A percentile compares a stretch with the other conserved stretches of the same genome.
Evolutionary conservation across 1,284 basidiomycete species (phyloP).

Genomic region (Cutaneotrichosporon dermatis): DNA sequence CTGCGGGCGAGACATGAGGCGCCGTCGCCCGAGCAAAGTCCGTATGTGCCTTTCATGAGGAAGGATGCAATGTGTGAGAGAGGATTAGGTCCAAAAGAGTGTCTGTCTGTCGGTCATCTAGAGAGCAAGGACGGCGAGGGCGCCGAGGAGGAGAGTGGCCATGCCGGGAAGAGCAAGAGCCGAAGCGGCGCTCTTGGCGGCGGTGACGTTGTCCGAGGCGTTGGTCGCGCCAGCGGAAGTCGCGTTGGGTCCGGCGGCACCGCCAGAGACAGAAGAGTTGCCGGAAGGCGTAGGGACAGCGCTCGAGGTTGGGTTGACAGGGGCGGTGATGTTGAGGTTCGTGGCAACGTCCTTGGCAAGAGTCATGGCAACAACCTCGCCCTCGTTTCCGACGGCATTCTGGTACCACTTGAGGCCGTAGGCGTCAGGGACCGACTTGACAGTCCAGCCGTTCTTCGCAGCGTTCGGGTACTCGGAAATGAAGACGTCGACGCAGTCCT

Average conservation of each 20-base stretch:
- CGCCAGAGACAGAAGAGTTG: background rate
- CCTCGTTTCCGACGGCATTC: constrained; percentile 34
- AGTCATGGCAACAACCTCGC: constrained; percentile 5
- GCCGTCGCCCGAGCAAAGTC: background rate
- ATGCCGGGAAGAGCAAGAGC: constrained; percentile 2
- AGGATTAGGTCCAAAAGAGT: background rate
- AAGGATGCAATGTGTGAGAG: background rate
- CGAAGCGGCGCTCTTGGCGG: constrained; percentile 4
- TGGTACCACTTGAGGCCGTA: constrained; percentile 40
- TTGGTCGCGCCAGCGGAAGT: background rate
- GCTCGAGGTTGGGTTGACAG: background rate
- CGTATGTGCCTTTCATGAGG: too few species aligned
- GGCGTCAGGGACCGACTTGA: constrained; percentile 40
- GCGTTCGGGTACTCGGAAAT: constrained; percentile 31
- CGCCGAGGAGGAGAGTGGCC: constrained; percentile 2
- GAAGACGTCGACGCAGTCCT: constrained; percentile 37
- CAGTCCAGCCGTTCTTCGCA: constrained; percentile 36
- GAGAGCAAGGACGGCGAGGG: constrained; percentile 7
- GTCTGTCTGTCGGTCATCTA: constrained; percentile 1
- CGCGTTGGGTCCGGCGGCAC: background rate
- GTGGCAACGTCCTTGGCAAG: constrained; percentile 28
- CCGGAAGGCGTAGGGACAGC: background rate
- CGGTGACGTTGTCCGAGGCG: background rate
- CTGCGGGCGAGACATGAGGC: too few species aligned
- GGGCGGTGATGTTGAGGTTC: constrained; percentile 7